phyloP scores from a whole-genome alignment of 495 filamentous ascomycete genomes.

The Penicillium paxilli region DNA sequence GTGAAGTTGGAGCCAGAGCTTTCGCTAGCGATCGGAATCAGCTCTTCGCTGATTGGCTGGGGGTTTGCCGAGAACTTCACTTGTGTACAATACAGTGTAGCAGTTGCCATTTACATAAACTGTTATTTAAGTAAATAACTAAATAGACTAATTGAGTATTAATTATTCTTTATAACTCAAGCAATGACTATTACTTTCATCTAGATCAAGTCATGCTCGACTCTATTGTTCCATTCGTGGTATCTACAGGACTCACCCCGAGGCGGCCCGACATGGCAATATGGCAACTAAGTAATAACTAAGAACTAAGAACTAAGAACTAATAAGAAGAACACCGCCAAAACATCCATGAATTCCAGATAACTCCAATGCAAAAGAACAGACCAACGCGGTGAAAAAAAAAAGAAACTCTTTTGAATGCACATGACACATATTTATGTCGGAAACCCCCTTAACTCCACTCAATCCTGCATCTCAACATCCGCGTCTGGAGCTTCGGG shows the following conservation, averaged over 20 bases:
- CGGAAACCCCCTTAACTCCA: slow-evolving; percentile 18
- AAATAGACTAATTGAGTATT: no score
- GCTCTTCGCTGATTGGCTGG: slow-evolving; percentile 44
- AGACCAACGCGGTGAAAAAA: slow-evolving; percentile 7
- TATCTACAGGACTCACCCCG: slow-evolving; percentile 11
- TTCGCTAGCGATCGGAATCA: slow-evolving; percentile 52
- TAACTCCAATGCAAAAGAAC: slow-evolving; percentile 31
- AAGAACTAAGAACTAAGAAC: no score
- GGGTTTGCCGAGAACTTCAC: slow-evolving; percentile 14
- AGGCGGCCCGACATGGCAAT: slow-evolving; percentile 14
- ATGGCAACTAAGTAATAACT: no score
- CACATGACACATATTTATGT: no score
- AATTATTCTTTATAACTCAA: no score
- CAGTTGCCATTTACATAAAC: no score
- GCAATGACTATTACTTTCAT: no score
- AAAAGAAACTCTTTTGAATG: background rate
- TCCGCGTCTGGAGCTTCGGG: no score
- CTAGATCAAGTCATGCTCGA: no score
- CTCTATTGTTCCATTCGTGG: background rate
- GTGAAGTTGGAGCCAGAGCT: slow-evolving; percentile 46
- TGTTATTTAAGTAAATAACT: no score
- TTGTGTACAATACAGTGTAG: background rate
- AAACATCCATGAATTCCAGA: slow-evolving; percentile 14
- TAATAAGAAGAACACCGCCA: slow-evolving; percentile 12
- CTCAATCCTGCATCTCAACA: slow-evolving; percentile 56